A percentile compares a stretch with the other conserved stretches of the same genome.
Evolutionary conservation across 805 yeast genomes (phyloP).

Genomic region (Hermanozyma aechmeae): DNA sequence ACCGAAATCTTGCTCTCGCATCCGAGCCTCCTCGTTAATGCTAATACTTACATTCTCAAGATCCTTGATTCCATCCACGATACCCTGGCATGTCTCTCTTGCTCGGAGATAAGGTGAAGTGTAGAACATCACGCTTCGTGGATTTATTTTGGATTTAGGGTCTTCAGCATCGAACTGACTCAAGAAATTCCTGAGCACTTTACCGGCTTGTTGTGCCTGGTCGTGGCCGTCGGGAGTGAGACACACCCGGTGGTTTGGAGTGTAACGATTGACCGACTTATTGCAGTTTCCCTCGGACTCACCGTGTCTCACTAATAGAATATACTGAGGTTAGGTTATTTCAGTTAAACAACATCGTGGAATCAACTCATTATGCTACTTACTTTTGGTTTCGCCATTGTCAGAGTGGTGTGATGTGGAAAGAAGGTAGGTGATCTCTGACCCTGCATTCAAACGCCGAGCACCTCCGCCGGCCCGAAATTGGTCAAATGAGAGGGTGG

Average conservation of each 20-base stretch:
- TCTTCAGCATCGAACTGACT: conserved; percentile 18
- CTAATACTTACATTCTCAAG: conserved; percentile 37
- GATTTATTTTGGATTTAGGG: conserved; percentile 6
- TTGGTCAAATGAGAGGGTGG: too few relatives aligned
- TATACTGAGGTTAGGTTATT: conserved; percentile 33
- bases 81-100: conserved; percentile 70
- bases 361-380: conserved; percentile 7
- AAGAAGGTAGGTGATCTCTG: too few relatives aligned
- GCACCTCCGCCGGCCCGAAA: too few relatives aligned
- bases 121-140: conserved; percentile 52
- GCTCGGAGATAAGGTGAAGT: conserved; percentile 85
- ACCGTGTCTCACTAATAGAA: conserved; percentile 81
- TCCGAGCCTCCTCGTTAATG: conserved; percentile 78
- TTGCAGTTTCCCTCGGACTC: conserved; percentile 88
- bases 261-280: conserved; percentile 65
- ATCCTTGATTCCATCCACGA: conserved; percentile 47
- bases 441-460: too few relatives aligned
- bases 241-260: conserved; percentile 74
- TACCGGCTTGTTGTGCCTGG: conserved; percentile 57
- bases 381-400: conserved; percentile 36
- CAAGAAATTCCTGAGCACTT: conserved; percentile 32
- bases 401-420: too few relatives aligned
- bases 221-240: conserved; percentile 62
- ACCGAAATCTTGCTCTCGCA: conserved; percentile 94
- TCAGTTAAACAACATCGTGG: background rate